Percentiles rank a stretch among this genome's conserved stretches.
Conservation (phyloP, 139 green algal species). For the Mesostigma viride region DNA sequence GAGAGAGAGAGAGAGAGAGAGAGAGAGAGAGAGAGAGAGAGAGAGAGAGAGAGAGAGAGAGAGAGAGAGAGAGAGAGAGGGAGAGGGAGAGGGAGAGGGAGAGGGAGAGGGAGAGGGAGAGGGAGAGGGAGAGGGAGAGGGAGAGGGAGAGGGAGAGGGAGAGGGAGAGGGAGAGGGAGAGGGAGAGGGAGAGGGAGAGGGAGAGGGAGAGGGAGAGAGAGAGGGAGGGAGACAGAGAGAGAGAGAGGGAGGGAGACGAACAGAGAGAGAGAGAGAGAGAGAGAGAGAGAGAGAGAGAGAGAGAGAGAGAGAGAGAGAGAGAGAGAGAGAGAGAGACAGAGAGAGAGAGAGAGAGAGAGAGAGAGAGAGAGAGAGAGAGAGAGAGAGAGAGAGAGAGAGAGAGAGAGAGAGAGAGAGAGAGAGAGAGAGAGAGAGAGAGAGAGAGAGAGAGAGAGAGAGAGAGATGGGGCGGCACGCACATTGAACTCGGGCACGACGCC, state of each 20-base stretch:
- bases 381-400: slow-evolving; percentile 5
- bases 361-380: slow-evolving; percentile 5
- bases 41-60: slow-evolving; percentile 5
- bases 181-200: neutral
- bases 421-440: slow-evolving; percentile 5
- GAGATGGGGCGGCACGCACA: neutral
- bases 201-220: neutral
- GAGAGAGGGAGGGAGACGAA: neutral
- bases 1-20: slow-evolving; percentile 5
- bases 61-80: slow-evolving; percentile 2
- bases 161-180: neutral
- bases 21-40: slow-evolving; percentile 5
- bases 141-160: neutral
- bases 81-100: neutral
- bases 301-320: slow-evolving; percentile 5
- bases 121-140: neutral
- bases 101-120: neutral
- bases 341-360: slow-evolving; percentile 5
- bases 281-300: slow-evolving; percentile 5
- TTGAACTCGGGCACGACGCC: slow-evolving; percentile 60
- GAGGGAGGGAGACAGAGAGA: neutral
- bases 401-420: slow-evolving; percentile 5
- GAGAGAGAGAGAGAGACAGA: slow-evolving; percentile 3
- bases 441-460: slow-evolving; percentile 5
- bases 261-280: slow-evolving; percentile 3